A percentile compares a stretch with the other conserved stretches of the same genome.
Conservation (phyloP, 352 stramenopile species). For the Plasmopara halstedii region DNA sequence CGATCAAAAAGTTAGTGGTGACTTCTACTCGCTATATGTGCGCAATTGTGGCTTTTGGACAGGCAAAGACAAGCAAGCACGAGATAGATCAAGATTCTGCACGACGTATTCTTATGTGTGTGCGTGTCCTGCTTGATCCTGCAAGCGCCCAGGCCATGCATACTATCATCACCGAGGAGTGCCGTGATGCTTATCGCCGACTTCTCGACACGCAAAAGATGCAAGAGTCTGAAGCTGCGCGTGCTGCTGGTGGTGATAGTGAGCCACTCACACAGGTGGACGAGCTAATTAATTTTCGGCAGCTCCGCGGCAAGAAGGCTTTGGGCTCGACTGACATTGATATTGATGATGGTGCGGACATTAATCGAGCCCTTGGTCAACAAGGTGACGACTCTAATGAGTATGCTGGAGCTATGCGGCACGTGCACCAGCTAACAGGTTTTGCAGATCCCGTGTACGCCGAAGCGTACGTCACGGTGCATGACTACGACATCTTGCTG, state of each 20-base stretch:
- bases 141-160: conserved; percentile 50
- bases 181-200: conserved; percentile 65
- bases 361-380: conserved; percentile 91
- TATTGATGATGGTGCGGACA: conserved; percentile 96
- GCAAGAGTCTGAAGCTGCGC: conserved; percentile 48
- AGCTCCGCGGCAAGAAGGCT: conserved; percentile 90
- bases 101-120: conserved; percentile 93
- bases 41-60: conserved; percentile 59
- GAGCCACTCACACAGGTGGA: conserved; percentile 80
- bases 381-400: conserved; percentile 62
- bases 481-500: conserved; percentile 99
- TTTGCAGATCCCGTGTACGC: conserved; percentile 99
- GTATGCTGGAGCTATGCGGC: conserved; percentile 88
- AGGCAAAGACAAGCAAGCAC: conserved; percentile 71
- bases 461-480: conserved; percentile 98
- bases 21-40: conserved; percentile 71
- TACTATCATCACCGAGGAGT: conserved; percentile 76
- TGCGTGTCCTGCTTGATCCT: conserved; percentile 92
- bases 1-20: conserved; percentile 64
- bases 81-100: conserved; percentile 92
- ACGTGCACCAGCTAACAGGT: conserved; percentile 98
- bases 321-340: conserved; percentile 93
- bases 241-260: conserved; percentile 31
- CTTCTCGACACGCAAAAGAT: conserved; percentile 72
- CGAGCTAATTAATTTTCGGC: conserved; percentile 97